Conservation (phyloP, 106 monocot genomes). For the Agapanthus africanus region DNA sequence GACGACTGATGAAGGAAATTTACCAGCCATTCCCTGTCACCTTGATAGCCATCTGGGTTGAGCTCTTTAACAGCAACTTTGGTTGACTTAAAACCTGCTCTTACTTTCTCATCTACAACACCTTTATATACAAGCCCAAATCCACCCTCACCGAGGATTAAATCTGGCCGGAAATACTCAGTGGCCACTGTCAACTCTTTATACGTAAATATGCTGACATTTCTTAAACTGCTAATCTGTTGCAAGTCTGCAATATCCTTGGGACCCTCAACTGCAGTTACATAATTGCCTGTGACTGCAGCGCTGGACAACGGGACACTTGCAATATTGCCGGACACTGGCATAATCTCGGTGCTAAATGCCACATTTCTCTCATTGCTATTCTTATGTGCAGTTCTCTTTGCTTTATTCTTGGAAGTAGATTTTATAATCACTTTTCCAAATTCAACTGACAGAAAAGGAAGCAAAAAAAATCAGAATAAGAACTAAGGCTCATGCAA, state of each 20-base stretch:
- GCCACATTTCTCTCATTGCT: too few relatives aligned
- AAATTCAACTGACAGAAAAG: too few relatives aligned
- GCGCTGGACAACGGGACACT: too few relatives aligned
- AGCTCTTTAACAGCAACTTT: constrained; percentile 65
- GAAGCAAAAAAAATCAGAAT: too few relatives aligned
- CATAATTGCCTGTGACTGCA: background rate
- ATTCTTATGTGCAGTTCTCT: too few relatives aligned
- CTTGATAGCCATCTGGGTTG: constrained; percentile 51
- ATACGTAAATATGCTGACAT: constrained; percentile 45
- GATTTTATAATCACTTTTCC: too few relatives aligned
- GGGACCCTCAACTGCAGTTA: constrained; percentile 11
- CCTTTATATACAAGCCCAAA: constrained; percentile 66
- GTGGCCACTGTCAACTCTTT: constrained; percentile 47
- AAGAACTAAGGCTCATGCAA: too few relatives aligned
- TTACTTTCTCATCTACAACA: constrained; percentile 41
- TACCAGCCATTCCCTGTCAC: constrained; percentile 77
- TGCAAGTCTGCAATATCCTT: constrained; percentile 39
- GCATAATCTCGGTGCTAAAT: too few relatives aligned
- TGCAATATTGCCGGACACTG: too few relatives aligned
- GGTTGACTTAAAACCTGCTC: constrained; percentile 39
- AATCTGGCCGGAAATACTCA: constrained; percentile 42
- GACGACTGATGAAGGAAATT: background rate
- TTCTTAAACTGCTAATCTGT: constrained; percentile 18
- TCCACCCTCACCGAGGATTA: constrained; percentile 55
- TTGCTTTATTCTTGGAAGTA: too few relatives aligned